These are phyloP conservation scores for Paxillus ammoniavirescens DNA, from an alignment of 768 basidiomycete genomes.

Conservation along the genomic window DNA sequence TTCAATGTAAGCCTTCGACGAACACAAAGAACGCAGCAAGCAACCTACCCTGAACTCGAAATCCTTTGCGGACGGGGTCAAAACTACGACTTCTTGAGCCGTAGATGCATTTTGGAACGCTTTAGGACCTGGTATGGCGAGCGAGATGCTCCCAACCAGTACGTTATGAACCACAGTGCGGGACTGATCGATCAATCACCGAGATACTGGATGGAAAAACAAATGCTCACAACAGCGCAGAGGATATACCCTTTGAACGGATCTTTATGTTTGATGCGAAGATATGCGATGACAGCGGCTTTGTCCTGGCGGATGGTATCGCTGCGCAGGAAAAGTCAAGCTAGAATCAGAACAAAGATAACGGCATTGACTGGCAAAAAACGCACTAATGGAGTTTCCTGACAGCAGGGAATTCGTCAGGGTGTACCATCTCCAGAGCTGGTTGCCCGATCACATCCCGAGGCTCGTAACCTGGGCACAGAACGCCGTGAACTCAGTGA, in stretches of 20 bases:
- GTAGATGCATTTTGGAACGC: slow-evolving; percentile 80
- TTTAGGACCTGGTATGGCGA: slow-evolving; percentile 71
- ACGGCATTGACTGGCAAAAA: background rate
- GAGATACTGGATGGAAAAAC: background rate
- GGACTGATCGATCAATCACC: slow-evolving; percentile 32
- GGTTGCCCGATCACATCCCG: slow-evolving; percentile 66
- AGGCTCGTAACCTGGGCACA: slow-evolving; percentile 65
- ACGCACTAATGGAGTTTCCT: slow-evolving; percentile 68
- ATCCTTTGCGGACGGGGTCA: slow-evolving; percentile 56
- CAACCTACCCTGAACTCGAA: slow-evolving; percentile 52
- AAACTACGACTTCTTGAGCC: slow-evolving; percentile 76
- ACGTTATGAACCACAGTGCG: slow-evolving; percentile 74
- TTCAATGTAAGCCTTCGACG: slow-evolving; percentile 5
- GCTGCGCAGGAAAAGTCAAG: slow-evolving; percentile 33
- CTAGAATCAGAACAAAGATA: background rate
- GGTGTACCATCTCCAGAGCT: slow-evolving; percentile 76
- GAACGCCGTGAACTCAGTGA: background rate
- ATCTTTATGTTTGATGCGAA: slow-evolving; percentile 79
- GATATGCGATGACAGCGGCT: slow-evolving; percentile 74
- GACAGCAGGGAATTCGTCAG: slow-evolving; percentile 71
- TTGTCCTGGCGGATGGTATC: slow-evolving; percentile 79
- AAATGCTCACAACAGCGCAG: slow-evolving; percentile 63
- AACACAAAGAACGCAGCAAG: slow-evolving; percentile 7
- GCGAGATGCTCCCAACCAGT: slow-evolving; percentile 75
- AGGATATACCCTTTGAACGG: slow-evolving; percentile 74